A percentile compares a stretch with the other conserved stretches of the same genome.
Conservation (phyloP, 352 stramenopile species). For the Globisporangium takayamanum region DNA sequence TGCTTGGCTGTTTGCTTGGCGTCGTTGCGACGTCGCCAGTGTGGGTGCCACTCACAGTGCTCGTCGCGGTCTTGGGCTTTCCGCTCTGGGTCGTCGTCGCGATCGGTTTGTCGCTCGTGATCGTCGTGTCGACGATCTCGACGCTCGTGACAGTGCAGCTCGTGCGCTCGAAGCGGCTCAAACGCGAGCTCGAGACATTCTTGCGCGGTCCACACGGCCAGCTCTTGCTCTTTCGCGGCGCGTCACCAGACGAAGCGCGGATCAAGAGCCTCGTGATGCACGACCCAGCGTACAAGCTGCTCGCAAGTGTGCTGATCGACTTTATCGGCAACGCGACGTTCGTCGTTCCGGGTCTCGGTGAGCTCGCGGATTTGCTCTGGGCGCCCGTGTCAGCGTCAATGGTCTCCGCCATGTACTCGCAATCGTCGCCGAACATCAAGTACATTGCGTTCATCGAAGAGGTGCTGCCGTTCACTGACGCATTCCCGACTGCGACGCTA, state of each 20-base stretch:
- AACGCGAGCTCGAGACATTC: slow-evolving; percentile 34
- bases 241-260: slow-evolving; percentile 12
- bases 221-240: slow-evolving; percentile 51
- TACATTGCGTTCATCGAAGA: slow-evolving; percentile 85
- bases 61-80: slow-evolving; percentile 50
- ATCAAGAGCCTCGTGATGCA: slow-evolving; percentile 31
- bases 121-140: slow-evolving; percentile 42
- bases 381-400: slow-evolving; percentile 86
- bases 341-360: slow-evolving; percentile 80
- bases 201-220: slow-evolving; percentile 48
- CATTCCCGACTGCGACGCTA: slow-evolving; percentile 91
- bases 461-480: slow-evolving; percentile 92
- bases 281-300: slow-evolving; percentile 51
- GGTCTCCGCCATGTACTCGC: slow-evolving; percentile 89
- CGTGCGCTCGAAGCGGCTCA: slow-evolving; percentile 40
- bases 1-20: slow-evolving; percentile 37
- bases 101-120: slow-evolving; percentile 33
- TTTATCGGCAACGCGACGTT: slow-evolving; percentile 86
- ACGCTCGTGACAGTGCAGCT: slow-evolving; percentile 42
- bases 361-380: slow-evolving; percentile 90
- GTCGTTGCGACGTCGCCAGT: slow-evolving; percentile 41
- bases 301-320: slow-evolving; percentile 83
- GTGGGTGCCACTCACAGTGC: slow-evolving; percentile 49
- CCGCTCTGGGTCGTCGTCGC: slow-evolving; percentile 52
- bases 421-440: slow-evolving; percentile 77